These are phyloP conservation scores for Sporormia fimetaria DNA, from an alignment of 495 filamentous ascomycete species.

Conservation along the genomic window DNA sequence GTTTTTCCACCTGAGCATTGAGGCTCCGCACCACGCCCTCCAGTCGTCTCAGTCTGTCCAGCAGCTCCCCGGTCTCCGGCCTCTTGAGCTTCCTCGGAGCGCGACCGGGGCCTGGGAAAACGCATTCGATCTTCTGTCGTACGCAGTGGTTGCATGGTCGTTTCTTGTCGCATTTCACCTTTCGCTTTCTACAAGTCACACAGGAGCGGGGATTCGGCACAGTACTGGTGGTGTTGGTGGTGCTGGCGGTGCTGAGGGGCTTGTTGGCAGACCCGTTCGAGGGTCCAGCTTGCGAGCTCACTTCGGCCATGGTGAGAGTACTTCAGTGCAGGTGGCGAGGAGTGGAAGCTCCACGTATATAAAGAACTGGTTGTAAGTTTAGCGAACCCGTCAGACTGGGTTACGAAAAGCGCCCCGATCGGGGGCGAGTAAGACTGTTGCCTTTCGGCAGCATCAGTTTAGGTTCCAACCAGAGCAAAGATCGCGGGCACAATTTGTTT, in stretches of 20 bases:
- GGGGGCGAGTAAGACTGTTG: no score
- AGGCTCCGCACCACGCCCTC: conserved; percentile 72
- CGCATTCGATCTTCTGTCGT: conserved; percentile 64
- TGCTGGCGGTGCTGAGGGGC: conserved; percentile 1
- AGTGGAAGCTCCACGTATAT: no score
- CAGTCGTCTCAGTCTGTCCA: conserved; percentile 64
- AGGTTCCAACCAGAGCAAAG: no score
- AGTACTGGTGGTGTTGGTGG: conserved; percentile 1
- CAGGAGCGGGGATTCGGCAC: conserved; percentile 53
- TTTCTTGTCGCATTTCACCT: conserved; percentile 80
- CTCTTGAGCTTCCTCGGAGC: conserved; percentile 61
- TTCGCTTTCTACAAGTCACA: conserved; percentile 70
- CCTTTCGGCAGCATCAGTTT: no score
- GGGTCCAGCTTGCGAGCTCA: no score
- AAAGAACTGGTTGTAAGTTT: no score
- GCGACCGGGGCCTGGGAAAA: conserved; percentile 72
- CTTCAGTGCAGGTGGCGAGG: no score
- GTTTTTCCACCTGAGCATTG: conserved; percentile 36
- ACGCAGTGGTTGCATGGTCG: conserved; percentile 76
- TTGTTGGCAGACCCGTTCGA: background rate
- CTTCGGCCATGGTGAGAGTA: no score
- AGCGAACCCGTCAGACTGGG: no score
- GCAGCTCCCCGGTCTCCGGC: conserved; percentile 61
- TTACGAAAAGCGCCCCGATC: no score
- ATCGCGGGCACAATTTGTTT: no score